Conservation (phyloP, 2,329 filamentous ascomycete genomes). For the Claviceps paspali region DNA sequence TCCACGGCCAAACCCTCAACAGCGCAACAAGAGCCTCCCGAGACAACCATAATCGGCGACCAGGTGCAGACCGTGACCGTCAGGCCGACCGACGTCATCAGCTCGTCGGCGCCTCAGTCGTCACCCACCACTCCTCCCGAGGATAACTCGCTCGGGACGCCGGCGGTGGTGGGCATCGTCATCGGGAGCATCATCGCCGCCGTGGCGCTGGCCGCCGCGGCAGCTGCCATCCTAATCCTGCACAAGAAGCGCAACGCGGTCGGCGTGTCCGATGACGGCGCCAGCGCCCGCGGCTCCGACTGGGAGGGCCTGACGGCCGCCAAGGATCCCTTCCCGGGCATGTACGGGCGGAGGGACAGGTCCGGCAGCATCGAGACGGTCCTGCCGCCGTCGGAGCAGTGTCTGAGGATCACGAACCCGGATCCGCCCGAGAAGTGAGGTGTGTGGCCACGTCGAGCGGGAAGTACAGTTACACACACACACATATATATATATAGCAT, state of each 20-base stretch:
- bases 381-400: background rate
- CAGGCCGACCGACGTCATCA: background rate
- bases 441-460: no score
- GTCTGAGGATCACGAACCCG: slow-evolving; percentile 2
- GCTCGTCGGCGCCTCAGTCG: no score
- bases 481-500: no score
- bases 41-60: no score
- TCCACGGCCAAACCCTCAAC: background rate
- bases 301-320: no score
- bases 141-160: background rate
- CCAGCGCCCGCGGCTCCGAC: background rate
- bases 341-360: slow-evolving; percentile 2
- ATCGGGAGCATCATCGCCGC: slow-evolving; percentile 1
- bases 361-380: slow-evolving; percentile 3
- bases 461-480: no score
- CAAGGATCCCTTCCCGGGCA: slow-evolving; percentile 1
- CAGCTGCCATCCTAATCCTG: background rate
- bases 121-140: background rate
- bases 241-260: background rate
- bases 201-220: no score
- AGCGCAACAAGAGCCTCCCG: no score
- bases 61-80: background rate
- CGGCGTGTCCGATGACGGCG: background rate
- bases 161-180: slow-evolving; percentile 1
- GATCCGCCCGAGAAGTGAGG: slow-evolving; percentile 3